These are phyloP conservation scores for Phlegmacium glaucopus DNA, from an alignment of 768 basidiomycete genomes.

Conservation along the genomic window DNA sequence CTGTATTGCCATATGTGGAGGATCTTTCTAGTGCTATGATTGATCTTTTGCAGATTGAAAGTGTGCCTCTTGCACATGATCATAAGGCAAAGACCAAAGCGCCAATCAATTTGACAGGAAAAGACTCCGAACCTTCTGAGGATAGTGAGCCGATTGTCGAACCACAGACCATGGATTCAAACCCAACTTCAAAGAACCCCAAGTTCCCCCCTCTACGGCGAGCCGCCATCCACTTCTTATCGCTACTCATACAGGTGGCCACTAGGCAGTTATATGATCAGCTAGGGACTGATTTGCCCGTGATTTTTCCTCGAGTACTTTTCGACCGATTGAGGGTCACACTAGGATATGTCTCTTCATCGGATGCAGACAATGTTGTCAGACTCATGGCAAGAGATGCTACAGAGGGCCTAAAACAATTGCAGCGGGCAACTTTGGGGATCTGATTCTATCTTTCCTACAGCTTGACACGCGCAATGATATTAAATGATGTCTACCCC, in stretches of 20 bases:
- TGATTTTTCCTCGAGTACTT: constrained; percentile 29
- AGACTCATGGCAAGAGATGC: constrained; percentile 77
- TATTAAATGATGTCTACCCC: constrained; percentile 70
- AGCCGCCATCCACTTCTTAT: constrained; percentile 81
- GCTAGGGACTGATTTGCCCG: constrained; percentile 8
- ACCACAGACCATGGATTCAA: constrained; percentile 42
- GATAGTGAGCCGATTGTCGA: background rate
- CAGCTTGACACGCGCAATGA: too few species aligned
- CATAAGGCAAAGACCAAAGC: background rate
- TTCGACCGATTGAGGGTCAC: constrained; percentile 55
- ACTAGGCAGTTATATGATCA: constrained; percentile 49
- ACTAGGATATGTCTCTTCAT: constrained; percentile 63
- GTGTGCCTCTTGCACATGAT: constrained; percentile 26
- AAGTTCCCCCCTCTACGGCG: constrained; percentile 82
- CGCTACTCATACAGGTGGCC: constrained; percentile 60
- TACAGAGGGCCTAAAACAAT: constrained; percentile 47
- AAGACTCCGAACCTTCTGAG: background rate
- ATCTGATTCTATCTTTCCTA: constrained; percentile 22
- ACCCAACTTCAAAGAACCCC: constrained; percentile 55
- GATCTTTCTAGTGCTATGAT: constrained; percentile 68
- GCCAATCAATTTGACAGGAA: background rate
- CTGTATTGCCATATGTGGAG: constrained; percentile 57
- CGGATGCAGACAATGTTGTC: constrained; percentile 71
- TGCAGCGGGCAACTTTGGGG: constrained; percentile 45
- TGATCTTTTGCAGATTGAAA: constrained; percentile 73